These are phyloP conservation scores for Protomyces lactucae-debilis DNA, from an alignment of 1,139 yeast genomes.

Conservation along the genomic window DNA sequence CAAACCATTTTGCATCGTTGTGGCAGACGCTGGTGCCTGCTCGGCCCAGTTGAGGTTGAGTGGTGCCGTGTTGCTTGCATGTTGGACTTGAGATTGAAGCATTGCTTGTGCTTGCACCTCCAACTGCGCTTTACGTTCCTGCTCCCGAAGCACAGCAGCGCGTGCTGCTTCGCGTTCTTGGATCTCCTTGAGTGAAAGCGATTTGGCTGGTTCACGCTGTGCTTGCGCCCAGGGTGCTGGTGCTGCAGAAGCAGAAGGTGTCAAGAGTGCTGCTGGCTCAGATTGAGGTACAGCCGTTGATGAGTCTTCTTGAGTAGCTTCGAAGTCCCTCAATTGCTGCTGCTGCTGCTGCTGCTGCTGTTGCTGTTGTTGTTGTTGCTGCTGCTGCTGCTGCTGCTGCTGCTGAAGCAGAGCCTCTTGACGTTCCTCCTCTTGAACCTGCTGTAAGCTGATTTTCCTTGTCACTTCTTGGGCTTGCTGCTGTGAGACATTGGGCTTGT, in stretches of 20 bases:
- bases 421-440: not conserved
- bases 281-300: slow-evolving; percentile 20
- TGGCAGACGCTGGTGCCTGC: not conserved
- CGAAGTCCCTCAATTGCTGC: not conserved
- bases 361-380: not conserved
- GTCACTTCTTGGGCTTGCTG: slow-evolving; percentile 9
- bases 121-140: slow-evolving; percentile 30
- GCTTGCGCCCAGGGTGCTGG: slow-evolving; percentile 48
- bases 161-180: slow-evolving; percentile 54
- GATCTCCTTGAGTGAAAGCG: slow-evolving; percentile 61
- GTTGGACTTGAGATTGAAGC: slow-evolving; percentile 25
- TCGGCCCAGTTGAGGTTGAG: slow-evolving; percentile 20
- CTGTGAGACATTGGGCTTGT: not conserved
- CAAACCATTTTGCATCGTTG: not conserved
- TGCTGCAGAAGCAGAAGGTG: slow-evolving; percentile 31
- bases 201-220: slow-evolving; percentile 37
- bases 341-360: not conserved
- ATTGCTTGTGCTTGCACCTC: slow-evolving; percentile 3
- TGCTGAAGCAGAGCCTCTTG: not conserved
- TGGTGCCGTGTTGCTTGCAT: not conserved
- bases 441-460: not conserved
- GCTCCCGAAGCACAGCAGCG: slow-evolving; percentile 42
- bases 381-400: not conserved
- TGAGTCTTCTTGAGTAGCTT: slow-evolving; percentile 29
- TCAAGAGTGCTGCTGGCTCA: slow-evolving; percentile 26